phyloP scores from a whole-genome alignment of 148 eudicot species.

The Persicaria maculosa region DNA sequence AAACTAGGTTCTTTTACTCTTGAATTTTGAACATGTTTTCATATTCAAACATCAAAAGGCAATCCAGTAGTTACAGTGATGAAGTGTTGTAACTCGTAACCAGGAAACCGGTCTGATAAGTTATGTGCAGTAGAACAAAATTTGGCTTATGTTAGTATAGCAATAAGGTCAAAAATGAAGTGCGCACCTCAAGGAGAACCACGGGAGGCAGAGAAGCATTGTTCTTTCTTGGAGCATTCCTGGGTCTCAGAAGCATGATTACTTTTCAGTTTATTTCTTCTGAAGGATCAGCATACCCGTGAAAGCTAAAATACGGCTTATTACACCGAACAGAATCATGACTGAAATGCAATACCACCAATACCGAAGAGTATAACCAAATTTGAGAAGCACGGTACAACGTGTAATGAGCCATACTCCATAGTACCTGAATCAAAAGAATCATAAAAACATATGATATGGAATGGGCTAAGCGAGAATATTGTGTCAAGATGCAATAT shows the following conservation, averaged over 20 bases:
- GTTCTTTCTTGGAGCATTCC: background rate
- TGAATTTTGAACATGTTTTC: background rate
- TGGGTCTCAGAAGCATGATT: background rate
- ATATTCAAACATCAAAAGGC: background rate
- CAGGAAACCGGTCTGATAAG: background rate
- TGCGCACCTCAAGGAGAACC: background rate
- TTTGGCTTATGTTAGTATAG: background rate
- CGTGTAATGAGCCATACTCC: slow-evolving; percentile 74
- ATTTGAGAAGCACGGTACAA: slow-evolving; percentile 37
- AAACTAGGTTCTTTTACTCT: background rate
- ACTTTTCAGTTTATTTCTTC: slow-evolving; percentile 27
- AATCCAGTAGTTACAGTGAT: background rate
- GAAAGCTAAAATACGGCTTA: slow-evolving; percentile 47
- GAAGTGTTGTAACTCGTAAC: background rate
- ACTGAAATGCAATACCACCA: slow-evolving; percentile 36
- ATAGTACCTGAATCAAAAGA: slow-evolving; percentile 36
- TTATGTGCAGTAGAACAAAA: background rate
- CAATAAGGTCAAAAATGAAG: background rate
- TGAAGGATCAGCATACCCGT: slow-evolving; percentile 38
- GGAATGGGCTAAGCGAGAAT: background rate
- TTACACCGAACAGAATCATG: slow-evolving; percentile 33
- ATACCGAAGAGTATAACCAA: slow-evolving; percentile 31
- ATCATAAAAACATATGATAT: background rate
- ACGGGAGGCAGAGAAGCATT: background rate
- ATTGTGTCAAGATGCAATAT: background rate